These are phyloP conservation scores for Fusarium coicis DNA, from an alignment of 2,329 filamentous ascomycete genomes.

Conservation along the genomic window DNA sequence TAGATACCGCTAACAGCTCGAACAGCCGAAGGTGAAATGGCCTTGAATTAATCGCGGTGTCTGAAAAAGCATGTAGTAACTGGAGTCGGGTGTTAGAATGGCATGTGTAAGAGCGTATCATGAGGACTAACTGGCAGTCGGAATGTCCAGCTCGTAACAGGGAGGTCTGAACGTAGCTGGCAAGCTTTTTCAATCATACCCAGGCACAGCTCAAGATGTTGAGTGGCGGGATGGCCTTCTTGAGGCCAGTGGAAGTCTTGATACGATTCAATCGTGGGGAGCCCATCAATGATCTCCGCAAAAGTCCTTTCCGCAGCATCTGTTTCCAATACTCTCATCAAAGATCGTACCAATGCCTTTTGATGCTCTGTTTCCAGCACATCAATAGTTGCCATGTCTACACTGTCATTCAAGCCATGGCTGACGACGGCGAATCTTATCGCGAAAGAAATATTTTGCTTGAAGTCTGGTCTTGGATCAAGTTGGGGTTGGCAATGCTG, in stretches of 20 bases:
- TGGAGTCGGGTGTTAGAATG: not conserved
- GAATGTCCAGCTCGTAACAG: not conserved
- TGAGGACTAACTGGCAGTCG: not conserved
- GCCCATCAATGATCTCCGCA: constrained; percentile 18
- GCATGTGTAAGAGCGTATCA: too few relatives aligned
- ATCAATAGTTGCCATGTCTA: not conserved
- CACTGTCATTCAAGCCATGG: too few relatives aligned
- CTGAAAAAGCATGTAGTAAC: not conserved
- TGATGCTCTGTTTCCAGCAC: not conserved
- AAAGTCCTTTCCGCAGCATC: not conserved
- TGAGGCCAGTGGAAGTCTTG: not conserved
- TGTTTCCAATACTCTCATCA: not conserved
- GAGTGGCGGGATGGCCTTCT: not conserved
- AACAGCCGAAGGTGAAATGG: constrained; percentile 6
- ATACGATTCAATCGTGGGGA: not conserved
- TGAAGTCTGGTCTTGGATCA: too few relatives aligned
- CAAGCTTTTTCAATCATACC: constrained; percentile 2
- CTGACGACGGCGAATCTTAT: too few relatives aligned
- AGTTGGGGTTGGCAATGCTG: too few relatives aligned
- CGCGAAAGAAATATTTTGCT: too few relatives aligned
- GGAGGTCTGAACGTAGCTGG: not conserved
- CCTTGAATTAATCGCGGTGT: accelerated
- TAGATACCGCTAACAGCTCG: constrained; percentile 3
- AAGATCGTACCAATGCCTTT: not conserved
- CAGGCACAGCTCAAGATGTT: not conserved